Base-by-base conservation (phyloP, 495 filamentous ascomycete species). In the Gamarada debralockiae region DNA sequence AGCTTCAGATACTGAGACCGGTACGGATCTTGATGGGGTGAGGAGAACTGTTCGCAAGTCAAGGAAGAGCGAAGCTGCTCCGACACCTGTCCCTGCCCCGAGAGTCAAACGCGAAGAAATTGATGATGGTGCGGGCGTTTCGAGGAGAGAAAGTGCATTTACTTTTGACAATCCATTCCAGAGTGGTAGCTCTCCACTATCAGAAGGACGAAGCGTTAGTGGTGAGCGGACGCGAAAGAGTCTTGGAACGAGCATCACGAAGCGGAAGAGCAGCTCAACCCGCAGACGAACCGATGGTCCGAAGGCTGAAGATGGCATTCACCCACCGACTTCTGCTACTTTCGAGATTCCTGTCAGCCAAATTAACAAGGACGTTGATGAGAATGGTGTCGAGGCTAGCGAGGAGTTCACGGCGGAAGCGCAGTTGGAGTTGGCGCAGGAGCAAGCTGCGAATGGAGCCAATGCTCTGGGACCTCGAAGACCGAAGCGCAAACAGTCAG, bases 371-470 rank as follows among this genome's bases (percentile, higher is more conserved):
- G 49, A 59, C 47, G 15, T 54, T 1, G 62, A 65, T 36, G 58
- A 64, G 14, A 57, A 56, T 48, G 70, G 71, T 18, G 50, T 84
- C 1, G 81, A 85, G 46, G 70, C 78, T 1, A 89, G 87, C 3
- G 95, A 97, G 66, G 95, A 97, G 62, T 98, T 97, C 62, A 96
- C 90, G 1, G 87, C 92, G 0, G 89, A 97, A 39, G 89, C 87
- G 63, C 90, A 89, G 67, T 71, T 88, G 33, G 92, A 91, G 41
- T 74, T 93, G 45, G 78, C 75, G 34, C 75, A 73, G 34, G 86
- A 86, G 55, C 78, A 76, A 44, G 73, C 71, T 6, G 67, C 71
- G 25, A 66, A 69, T 23, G 76, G 71, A 17, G 50, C 73, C 15
- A 52, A 34, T 20, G 51, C 67, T 47, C 42, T 58, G 47, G 44